A percentile compares a stretch with the other conserved stretches of the same genome.
Conservation (phyloP, 2,329 filamentous ascomycete species). For the Stylonectria norvegica region DNA sequence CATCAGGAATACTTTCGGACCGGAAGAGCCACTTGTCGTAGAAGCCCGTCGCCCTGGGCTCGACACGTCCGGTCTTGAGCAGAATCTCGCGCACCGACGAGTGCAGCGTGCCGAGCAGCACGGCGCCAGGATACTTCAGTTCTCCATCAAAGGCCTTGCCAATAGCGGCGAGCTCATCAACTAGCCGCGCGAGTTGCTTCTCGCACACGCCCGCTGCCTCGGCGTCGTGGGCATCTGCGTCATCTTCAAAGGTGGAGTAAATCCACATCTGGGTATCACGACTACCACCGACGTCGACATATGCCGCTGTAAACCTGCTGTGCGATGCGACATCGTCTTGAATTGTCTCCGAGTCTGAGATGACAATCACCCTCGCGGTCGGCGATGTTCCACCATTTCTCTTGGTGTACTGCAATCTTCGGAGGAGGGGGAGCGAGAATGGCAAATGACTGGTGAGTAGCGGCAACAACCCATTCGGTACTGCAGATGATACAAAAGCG, state of each 20-base stretch:
- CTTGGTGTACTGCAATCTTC: constrained; percentile 59
- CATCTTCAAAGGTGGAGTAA: constrained; percentile 50
- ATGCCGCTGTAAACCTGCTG: constrained; percentile 51
- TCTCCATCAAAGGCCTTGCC: constrained; percentile 20
- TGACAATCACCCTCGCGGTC: constrained; percentile 42
- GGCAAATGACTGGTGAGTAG: constrained; percentile 53
- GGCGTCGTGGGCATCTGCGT: constrained; percentile 10
- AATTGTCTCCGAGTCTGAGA: constrained; percentile 16
- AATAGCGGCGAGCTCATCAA: constrained; percentile 29
- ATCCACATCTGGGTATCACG: constrained; percentile 65
- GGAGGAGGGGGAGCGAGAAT: constrained; percentile 56
- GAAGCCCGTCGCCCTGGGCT: constrained; percentile 24
- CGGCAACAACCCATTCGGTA: constrained; percentile 37
- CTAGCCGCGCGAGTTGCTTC: constrained; percentile 32
- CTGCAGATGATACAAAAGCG: constrained; percentile 23
- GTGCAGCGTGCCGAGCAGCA: constrained; percentile 38
- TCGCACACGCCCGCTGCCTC: constrained; percentile 23
- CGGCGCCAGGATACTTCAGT: constrained; percentile 22
- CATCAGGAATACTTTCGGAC: constrained; percentile 40
- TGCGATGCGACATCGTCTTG: constrained; percentile 1
- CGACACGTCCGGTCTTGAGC: constrained; percentile 24
- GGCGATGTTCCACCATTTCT: constrained; percentile 39
- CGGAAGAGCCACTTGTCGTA: constrained; percentile 60
- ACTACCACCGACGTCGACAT: constrained; percentile 56
- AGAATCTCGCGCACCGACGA: constrained; percentile 27